A percentile compares a stretch with the other conserved stretches of the same genome.
These are phyloP conservation scores for Saccharomyces paradoxus DNA, from an alignment of 805 yeast species.

Conservation along the genomic window DNA sequence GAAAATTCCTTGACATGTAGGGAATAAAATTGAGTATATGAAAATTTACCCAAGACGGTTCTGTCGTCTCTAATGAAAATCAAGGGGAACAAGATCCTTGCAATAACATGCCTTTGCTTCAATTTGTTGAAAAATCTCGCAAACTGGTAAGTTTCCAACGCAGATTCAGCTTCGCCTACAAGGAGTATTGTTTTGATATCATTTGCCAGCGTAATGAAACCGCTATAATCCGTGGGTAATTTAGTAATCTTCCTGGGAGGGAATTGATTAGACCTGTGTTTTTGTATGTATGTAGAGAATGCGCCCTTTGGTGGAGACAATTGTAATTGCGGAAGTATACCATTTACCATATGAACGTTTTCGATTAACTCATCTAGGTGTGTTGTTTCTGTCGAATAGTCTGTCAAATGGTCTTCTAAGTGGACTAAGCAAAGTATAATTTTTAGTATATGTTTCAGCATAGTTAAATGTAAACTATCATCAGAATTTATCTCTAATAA, in stretches of 20 bases:
- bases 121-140: slow-evolving; percentile 30
- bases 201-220: slow-evolving; percentile 25
- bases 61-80: slow-evolving; percentile 56
- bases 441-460: slow-evolving; percentile 22
- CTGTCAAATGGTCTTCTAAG: slow-evolving; percentile 14
- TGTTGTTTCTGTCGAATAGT: slow-evolving; percentile 9
- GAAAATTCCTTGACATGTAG: slow-evolving; percentile 39
- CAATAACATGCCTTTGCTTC: slow-evolving; percentile 35
- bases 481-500: neutral
- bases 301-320: slow-evolving; percentile 26
- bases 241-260: slow-evolving; percentile 35
- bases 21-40: slow-evolving; percentile 32
- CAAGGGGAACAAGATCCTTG: slow-evolving; percentile 56
- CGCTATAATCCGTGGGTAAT: slow-evolving; percentile 24
- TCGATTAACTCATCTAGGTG: slow-evolving; percentile 11
- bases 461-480: slow-evolving; percentile 1
- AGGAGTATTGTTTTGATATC: slow-evolving; percentile 35
- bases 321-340: neutral
- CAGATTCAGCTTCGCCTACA: slow-evolving; percentile 25
- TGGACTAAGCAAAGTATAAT: slow-evolving; percentile 28
- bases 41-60: slow-evolving; percentile 45
- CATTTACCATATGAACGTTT: slow-evolving; percentile 3
- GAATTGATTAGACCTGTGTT: slow-evolving; percentile 38
- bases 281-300: slow-evolving; percentile 42
- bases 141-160: slow-evolving; percentile 28